Evolutionary conservation across 805 yeast species (phyloP).

Genomic region (Candida krabiensis): DNA sequence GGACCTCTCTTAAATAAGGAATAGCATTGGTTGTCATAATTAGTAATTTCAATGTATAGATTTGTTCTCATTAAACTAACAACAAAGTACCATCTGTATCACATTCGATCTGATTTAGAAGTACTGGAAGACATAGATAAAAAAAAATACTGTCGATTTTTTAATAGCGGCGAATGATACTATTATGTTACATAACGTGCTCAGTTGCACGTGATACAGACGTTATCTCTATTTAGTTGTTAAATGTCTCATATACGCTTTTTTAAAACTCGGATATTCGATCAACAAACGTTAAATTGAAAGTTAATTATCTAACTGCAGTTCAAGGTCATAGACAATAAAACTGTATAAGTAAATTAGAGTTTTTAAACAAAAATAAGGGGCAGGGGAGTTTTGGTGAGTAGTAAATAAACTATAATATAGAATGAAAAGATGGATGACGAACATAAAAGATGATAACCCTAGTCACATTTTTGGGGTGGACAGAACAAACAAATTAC

Average conservation of each 20-base stretch:
- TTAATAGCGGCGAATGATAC: too few species aligned
- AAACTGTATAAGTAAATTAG: background rate
- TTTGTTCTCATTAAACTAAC: too few species aligned
- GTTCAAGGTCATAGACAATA: too few species aligned
- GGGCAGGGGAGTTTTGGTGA: conserved; percentile 1
- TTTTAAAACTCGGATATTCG: background rate
- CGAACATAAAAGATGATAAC: background rate
- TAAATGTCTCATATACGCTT: background rate
- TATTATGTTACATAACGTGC: too few species aligned
- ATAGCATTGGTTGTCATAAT: conserved; percentile 4
- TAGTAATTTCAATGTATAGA: too few species aligned
- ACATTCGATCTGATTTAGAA: too few species aligned
- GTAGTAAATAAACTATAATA: background rate
- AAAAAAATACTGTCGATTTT: too few species aligned
- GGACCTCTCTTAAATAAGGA: conserved; percentile 62
- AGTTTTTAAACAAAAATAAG: background rate
- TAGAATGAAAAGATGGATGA: conserved; percentile 2
- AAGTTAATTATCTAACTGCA: too few species aligned
- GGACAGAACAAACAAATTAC: conserved; percentile 5
- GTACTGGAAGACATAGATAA: too few species aligned
- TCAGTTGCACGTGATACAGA: background rate
- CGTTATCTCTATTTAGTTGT: background rate
- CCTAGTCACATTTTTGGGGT: too few species aligned
- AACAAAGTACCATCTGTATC: too few species aligned
- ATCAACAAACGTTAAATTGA: too few species aligned